Percentiles rank a stretch among this genome's conserved stretches.
Conservation (phyloP, 345 rosid genomes). For the Mercurialis annua region DNA sequence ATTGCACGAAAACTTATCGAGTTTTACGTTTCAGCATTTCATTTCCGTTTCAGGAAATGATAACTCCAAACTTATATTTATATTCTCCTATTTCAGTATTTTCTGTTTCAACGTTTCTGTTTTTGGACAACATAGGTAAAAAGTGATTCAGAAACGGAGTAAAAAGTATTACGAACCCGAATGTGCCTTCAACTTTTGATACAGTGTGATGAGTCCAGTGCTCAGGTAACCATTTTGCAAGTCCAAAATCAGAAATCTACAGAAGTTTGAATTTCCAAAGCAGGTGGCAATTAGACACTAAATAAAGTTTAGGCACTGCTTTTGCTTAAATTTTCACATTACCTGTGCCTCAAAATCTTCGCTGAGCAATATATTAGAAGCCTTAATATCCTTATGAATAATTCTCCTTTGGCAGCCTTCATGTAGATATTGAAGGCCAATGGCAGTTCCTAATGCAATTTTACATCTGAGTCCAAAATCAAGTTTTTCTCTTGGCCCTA, state of each 20-base stretch:
- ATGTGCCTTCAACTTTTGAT: constrained; percentile 85
- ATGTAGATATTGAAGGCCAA: constrained; percentile 77
- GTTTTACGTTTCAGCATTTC: no score
- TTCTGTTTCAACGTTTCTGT: no score
- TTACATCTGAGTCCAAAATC: constrained; percentile 64
- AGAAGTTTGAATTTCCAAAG: constrained; percentile 1
- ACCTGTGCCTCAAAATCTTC: constrained; percentile 89
- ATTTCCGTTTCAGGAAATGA: no score
- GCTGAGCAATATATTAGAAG: constrained; percentile 78
- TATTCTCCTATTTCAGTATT: no score
- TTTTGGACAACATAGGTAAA: no score
- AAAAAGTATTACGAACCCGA: constrained; percentile 55
- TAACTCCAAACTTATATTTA: no score
- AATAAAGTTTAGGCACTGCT: neutral
- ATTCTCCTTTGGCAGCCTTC: constrained; percentile 91
- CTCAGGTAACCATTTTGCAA: constrained; percentile 94
- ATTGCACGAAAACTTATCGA: no score
- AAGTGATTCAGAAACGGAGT: constrained; percentile 11
- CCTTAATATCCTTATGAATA: constrained; percentile 92
- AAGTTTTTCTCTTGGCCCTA: constrained; percentile 60
- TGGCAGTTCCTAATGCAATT: constrained; percentile 76
- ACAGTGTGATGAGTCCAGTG: constrained; percentile 88
- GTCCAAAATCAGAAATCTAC: constrained; percentile 95
- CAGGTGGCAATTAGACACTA: neutral
- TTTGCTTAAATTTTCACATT: constrained; percentile 4